phyloP scores from a whole-genome alignment of 192 early-diverging fungal species.

The Lobosporangium transversale region DNA sequence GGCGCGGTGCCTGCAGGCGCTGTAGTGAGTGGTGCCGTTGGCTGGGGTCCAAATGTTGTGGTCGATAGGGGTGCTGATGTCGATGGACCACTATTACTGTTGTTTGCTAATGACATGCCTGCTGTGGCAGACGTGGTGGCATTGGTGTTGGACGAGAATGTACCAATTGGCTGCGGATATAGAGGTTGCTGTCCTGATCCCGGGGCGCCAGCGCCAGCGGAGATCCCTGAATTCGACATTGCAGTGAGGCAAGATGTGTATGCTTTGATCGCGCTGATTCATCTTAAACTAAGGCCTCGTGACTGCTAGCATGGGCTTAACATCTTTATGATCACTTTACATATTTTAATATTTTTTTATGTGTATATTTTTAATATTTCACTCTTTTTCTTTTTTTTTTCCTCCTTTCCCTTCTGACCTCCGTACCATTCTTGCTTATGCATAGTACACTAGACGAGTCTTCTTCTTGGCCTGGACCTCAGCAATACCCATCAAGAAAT shows the following conservation, averaged over 20 bases:
- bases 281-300: no score
- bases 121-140: conserved; percentile 10
- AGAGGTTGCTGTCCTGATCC: conserved; percentile 12
- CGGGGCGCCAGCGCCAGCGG: conserved; percentile 3
- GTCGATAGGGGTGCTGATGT: no score
- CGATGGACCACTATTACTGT: no score
- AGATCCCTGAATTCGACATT: conserved; percentile 29
- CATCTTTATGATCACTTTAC: neutral
- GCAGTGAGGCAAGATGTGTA: no score
- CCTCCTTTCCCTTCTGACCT: neutral
- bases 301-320: neutral
- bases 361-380: neutral
- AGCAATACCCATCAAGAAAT: conserved; percentile 95
- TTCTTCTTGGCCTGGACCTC: conserved; percentile 99
- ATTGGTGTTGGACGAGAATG: neutral
- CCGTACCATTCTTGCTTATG: conserved; percentile 51
- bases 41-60: neutral
- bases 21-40: conserved; percentile 14
- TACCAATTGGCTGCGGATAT: neutral
- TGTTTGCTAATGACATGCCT: conserved; percentile 11
- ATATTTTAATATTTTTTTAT: neutral
- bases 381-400: conserved; percentile 12
- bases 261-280: no score
- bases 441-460: conserved; percentile 92
- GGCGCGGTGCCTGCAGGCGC: conserved; percentile 34